Evolutionary conservation across 2,329 filamentous ascomycete genomes (phyloP).

Genomic region (Scolecobasidium constrictum): DNA sequence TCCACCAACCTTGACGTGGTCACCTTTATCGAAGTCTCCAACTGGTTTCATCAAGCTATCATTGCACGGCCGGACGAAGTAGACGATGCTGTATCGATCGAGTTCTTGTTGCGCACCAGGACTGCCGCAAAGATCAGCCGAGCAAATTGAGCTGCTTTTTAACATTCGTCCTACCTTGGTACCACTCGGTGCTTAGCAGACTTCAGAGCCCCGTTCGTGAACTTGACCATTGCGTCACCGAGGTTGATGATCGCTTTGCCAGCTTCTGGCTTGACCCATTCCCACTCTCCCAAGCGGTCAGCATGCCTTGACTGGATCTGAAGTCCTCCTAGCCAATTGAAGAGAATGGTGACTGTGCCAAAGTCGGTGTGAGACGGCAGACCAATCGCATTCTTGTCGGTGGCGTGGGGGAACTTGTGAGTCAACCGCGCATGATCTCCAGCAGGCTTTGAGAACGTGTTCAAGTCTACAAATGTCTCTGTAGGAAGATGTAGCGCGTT

Average conservation of each 20-base stretch:
- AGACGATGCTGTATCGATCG: conserved; percentile 10
- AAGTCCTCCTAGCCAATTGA: conserved; percentile 30
- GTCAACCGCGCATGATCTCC: conserved; percentile 10
- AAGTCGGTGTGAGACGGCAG: conserved; percentile 23
- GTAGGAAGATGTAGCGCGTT: neutral
- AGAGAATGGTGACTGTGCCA: conserved; percentile 27
- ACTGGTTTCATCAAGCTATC: conserved; percentile 9
- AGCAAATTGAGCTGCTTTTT: too few relatives aligned
- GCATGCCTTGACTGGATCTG: conserved; percentile 21
- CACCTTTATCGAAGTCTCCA: conserved; percentile 7
- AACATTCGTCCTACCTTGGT: conserved; percentile 1
- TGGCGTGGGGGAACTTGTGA: conserved; percentile 6
- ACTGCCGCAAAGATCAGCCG: too few relatives aligned
- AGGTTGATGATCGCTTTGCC: conserved; percentile 29
- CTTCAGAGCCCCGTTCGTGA: conserved; percentile 10
- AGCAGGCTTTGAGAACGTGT: conserved; percentile 2
- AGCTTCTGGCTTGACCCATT: conserved; percentile 25
- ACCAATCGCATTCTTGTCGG: conserved; percentile 7
- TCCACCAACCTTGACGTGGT: conserved; percentile 7
- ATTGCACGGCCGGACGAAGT: conserved; percentile 10
- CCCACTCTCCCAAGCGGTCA: conserved; percentile 17
- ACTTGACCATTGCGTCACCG: conserved; percentile 24
- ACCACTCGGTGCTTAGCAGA: conserved; percentile 10
- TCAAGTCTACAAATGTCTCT: conserved; percentile 1
- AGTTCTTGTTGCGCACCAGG: conserved; percentile 6